Percentiles rank a stretch among this genome's conserved stretches.
phyloP scores from a whole-genome alignment of 495 filamentous ascomycete species.

The Sordaria brevicollis region DNA sequence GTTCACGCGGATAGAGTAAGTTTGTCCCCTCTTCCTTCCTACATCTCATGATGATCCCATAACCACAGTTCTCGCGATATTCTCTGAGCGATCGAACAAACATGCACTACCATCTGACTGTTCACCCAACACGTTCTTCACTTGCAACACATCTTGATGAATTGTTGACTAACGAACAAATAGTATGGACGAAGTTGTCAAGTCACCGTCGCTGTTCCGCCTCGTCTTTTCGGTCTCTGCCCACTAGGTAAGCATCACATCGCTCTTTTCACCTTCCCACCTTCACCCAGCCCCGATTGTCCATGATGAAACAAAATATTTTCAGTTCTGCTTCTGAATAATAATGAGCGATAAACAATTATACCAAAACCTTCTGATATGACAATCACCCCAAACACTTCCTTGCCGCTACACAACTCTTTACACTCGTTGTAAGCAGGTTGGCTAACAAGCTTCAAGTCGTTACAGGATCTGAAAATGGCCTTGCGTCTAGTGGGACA shows the following conservation, averaged over 20 bases:
- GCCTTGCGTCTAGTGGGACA: not conserved
- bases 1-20: slow-evolving; percentile 6
- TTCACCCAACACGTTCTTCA: slow-evolving; percentile 12
- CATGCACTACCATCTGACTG: slow-evolving; percentile 99
- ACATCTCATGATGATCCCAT: slow-evolving; percentile 43
- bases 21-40: slow-evolving; percentile 1
- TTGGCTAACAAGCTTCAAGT: not conserved
- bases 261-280: not conserved
- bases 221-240: not conserved
- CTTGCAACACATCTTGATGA: slow-evolving; percentile 7
- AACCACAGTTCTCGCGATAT: slow-evolving; percentile 53
- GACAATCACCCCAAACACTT: not conserved
- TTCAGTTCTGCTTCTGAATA: slow-evolving; percentile 97
- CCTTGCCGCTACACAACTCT: not conserved
- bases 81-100: slow-evolving; percentile 84
- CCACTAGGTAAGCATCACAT: slow-evolving; percentile 10
- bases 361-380: slow-evolving; percentile 62
- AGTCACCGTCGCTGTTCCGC: not conserved
- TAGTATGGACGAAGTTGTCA: not conserved
- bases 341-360: slow-evolving; percentile 62
- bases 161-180: slow-evolving; percentile 11
- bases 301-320: slow-evolving; percentile 65
- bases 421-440: not conserved
- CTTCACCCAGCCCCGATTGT: slow-evolving; percentile 12
- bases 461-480: not conserved